Base-by-base conservation (phyloP, 805 yeast genomes). In the Yarrowia osloensis region DNA sequence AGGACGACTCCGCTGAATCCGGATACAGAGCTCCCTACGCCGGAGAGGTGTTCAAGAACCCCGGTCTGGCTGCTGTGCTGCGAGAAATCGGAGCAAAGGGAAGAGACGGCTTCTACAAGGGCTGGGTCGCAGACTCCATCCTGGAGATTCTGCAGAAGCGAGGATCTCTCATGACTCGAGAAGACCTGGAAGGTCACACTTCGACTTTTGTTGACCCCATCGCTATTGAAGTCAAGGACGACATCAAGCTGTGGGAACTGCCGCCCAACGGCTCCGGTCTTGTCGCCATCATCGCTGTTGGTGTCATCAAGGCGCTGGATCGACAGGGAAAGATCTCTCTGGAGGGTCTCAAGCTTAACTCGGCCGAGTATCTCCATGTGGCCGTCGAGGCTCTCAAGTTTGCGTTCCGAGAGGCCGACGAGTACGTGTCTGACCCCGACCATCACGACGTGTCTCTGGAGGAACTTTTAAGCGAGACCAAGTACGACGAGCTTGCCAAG, bases 201-300 rank as follows among this genome's bases (percentile, higher is more conserved):
- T 83, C 92, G 1, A 81, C 88, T 0, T 81, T 84, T 71, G 88
- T 88, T 26, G 87, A 86, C 0, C 94, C 96, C 2, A 84, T 89
- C 21, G 77, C 77, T 19, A 75, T 84, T 81, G 83, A 37, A 4
- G 42, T 67, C 46, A 29, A 55, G 68, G 67, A 49, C 37, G 89
- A 84, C 12, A 80, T 82, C 59, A 81, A 80, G 31, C 79, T 90
- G 28, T 88, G 93, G 90, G 95, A 90, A 74, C 86, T 89, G 69
- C 95, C 96, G 12, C 96, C 96, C 15, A 89, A 87, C 75, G 91
- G 94, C 4, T 91, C 90, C 66, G 96, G 96, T 9, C 76, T 90
- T 15, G 89, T 90, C 52, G 95, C 93, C 0, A 78, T 90, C 61
- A 77, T 88, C 19, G 86, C 94, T 0, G 76, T 89, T 61, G 95